phyloP scores from a whole-genome alignment of 805 yeast genomes.

The Pichia heedii region DNA sequence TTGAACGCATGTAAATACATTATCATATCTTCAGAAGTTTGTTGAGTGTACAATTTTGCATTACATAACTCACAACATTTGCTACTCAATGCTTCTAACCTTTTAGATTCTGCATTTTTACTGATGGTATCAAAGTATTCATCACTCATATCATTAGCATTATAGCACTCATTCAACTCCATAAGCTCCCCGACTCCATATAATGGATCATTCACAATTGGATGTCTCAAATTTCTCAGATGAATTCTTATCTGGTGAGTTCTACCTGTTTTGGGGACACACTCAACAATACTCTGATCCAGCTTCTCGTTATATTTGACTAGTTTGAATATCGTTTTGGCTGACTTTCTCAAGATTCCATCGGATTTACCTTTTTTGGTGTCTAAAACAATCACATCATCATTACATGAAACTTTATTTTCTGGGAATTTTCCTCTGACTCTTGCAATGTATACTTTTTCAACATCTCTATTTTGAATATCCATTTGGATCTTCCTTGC shows the following conservation, averaged over 20 bases:
- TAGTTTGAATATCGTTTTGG: conserved; percentile 16
- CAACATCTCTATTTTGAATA: conserved; percentile 25
- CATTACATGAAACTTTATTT: conserved; percentile 21
- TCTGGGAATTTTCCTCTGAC: conserved; percentile 34
- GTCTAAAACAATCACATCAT: conserved; percentile 31
- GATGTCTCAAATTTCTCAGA: conserved; percentile 35
- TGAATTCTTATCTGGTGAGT: conserved; percentile 54
- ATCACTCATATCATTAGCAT: background rate
- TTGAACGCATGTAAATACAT: conserved; percentile 42
- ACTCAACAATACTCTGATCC: conserved; percentile 36
- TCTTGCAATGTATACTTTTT: conserved; percentile 40
- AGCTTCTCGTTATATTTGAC: conserved; percentile 23
- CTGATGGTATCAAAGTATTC: conserved; percentile 2
- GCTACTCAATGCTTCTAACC: conserved; percentile 5
- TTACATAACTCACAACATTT: conserved; percentile 30
- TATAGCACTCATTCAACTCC: background rate
- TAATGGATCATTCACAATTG: conserved; percentile 29
- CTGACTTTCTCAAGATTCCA: conserved; percentile 19
- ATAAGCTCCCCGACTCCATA: conserved; percentile 15
- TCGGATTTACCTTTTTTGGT: conserved; percentile 19
- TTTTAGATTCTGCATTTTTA: conserved; percentile 3
- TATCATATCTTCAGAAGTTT: conserved; percentile 24
- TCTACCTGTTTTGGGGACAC: conserved; percentile 44
- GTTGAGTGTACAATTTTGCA: conserved; percentile 24
- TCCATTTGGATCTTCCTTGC: conserved; percentile 27